Evolutionary conservation across 139 green algal genomes (phyloP).

Genomic region (Chlamydomonas sp.): DNA sequence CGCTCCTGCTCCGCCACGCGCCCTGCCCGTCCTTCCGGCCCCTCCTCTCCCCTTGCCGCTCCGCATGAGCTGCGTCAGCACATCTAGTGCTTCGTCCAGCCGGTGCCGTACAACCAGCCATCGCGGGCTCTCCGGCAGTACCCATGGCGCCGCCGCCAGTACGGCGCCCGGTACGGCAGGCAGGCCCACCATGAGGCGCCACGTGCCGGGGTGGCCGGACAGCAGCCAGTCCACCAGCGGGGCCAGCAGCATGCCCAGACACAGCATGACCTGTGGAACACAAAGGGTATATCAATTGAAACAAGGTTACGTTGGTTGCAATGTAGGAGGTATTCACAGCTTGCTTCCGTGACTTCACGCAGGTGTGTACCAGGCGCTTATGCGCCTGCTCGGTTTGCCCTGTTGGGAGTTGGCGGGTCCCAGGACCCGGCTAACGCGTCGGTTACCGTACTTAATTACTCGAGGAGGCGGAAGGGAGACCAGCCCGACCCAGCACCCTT

Average conservation of each 20-base stretch:
- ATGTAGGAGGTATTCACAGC: neutral
- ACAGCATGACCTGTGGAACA: slow-evolving; percentile 72
- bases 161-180: slow-evolving; percentile 58
- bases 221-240: slow-evolving; percentile 72
- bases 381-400: too few relatives aligned
- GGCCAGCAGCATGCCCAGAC: slow-evolving; percentile 78
- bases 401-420: too few relatives aligned
- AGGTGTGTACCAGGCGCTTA: too few relatives aligned
- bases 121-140: slow-evolving; percentile 82
- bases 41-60: slow-evolving; percentile 9
- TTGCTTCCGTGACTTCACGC: too few relatives aligned
- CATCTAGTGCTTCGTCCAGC: slow-evolving; percentile 76
- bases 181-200: slow-evolving; percentile 59
- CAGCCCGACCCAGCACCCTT: too few relatives aligned
- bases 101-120: slow-evolving; percentile 80
- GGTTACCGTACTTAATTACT: too few relatives aligned
- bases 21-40: neutral
- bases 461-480: too few relatives aligned
- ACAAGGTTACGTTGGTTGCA: neutral
- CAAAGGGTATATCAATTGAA: neutral
- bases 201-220: neutral
- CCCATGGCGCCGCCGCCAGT: slow-evolving; percentile 57
- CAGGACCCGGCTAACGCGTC: too few relatives aligned
- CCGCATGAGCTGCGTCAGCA: slow-evolving; percentile 64
- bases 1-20: neutral